Evolutionary conservation across 192 early-diverging fungal species (phyloP).

Genomic region (Umbelopsis ramanniana): DNA sequence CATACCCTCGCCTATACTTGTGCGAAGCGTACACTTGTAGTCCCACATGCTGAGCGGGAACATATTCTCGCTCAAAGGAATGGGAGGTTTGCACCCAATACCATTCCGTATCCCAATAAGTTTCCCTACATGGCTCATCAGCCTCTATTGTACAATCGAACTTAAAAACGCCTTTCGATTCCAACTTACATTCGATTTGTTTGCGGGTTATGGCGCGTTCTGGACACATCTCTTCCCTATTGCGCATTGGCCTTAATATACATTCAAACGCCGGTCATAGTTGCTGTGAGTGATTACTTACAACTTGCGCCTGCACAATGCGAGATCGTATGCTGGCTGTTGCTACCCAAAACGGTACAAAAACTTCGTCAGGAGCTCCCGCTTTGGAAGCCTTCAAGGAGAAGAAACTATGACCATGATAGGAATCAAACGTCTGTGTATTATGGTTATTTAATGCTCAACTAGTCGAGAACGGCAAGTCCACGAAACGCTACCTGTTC

Average conservation of each 20-base stretch:
- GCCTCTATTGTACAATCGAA: not conserved
- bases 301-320: slow-evolving; percentile 54
- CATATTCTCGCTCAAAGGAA: slow-evolving; percentile 38
- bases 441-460: not conserved
- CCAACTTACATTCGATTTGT: slow-evolving; percentile 41
- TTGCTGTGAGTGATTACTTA: not conserved
- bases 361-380: slow-evolving; percentile 46
- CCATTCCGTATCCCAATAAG: slow-evolving; percentile 54
- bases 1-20: slow-evolving; percentile 53
- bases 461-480: not conserved
- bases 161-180: not conserved
- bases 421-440: slow-evolving; percentile 49
- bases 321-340: slow-evolving; percentile 48
- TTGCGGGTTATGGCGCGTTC: slow-evolving; percentile 42
- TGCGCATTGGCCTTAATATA: not conserved
- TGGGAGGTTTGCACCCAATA: slow-evolving; percentile 40
- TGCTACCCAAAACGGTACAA: slow-evolving; percentile 57
- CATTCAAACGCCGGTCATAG: not conserved
- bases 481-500: slow-evolving; percentile 39
- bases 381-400: slow-evolving; percentile 43
- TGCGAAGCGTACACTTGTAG: slow-evolving; percentile 57
- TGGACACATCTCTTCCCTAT: slow-evolving; percentile 51
- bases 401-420: slow-evolving; percentile 60
- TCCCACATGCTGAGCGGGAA: slow-evolving; percentile 39
- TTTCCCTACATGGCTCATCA: slow-evolving; percentile 25